Base-by-base conservation (phyloP, 1,284 basidiomycete genomes). In the Porogramme epimiltina region DNA sequence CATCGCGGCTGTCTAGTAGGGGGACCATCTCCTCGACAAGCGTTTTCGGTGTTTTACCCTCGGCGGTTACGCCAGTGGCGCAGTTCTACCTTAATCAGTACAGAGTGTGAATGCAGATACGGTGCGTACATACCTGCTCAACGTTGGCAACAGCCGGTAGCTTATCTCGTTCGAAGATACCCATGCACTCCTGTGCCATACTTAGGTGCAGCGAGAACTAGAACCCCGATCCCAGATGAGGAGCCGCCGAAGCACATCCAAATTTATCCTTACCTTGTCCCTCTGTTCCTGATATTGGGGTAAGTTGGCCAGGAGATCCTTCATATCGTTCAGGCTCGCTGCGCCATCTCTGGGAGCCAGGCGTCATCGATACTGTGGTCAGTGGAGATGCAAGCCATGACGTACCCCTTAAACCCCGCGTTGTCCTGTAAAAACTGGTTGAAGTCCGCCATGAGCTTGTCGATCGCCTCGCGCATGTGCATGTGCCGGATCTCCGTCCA, bases 21-120 rank as follows among this genome's bases (percentile, higher is more conserved):
- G 96, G 95, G 0, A 99, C 96, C 95, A 99, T 98, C 69, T 99
- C 95, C 70, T 99, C 97, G 1, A 99, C 95, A 3, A 99, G 74
- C 1, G 83, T 84, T 67, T 96, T 97, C 1, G 95, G 95, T 20
- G 84, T 80, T 73, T 96, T 96, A 1, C 93, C 94, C 63, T 96
- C 92, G 0, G 89, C 75, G 2, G 91, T 97, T 39, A 89, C 65
- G 5, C 95, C 95, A 2, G 95, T 98, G 0, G 95, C 91, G 64
- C 93, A 98, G 68, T 87, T 90, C 91, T 95, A 60, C 34, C 19
- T 25, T 20, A 40, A 8, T 51, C 20, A 50, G 49, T 20, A 28
- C 37, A 15, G 23, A 39, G n/a, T 15, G 15, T 6, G 8, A 42
- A 19, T 6, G 4, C 13, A n/a, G n/a, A n/a, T n/a, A n/a, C n/a